Base-by-base conservation (phyloP, 176 grass and related monocot genomes). In the Paspalum notatum region DNA sequence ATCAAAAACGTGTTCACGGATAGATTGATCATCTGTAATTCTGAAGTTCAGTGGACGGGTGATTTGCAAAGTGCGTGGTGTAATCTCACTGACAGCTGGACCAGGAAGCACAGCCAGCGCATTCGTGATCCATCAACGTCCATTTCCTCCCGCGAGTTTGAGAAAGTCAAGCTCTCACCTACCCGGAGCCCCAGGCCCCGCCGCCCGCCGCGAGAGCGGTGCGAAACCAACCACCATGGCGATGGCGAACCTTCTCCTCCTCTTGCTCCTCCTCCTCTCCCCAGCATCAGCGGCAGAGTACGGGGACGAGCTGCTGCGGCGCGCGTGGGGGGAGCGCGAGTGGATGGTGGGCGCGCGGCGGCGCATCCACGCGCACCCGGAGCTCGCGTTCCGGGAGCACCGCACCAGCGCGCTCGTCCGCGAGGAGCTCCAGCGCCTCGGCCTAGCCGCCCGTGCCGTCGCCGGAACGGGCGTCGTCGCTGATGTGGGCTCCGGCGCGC, bases 301-400 rank as follows among this genome's bases (percentile, higher is more conserved):
- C 74, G 85, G 69, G 16, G 71, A 88, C 8, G 90, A 91, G 64
- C 81, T 95, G 60, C 92, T 98, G 42, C 85, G 49, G 55, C 79
- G 47, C 21, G 95, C 92, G 21, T 56, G 74, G 51, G 74, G 48
- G 38, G 90, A 93, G 26, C 87, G 72, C 68, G 90, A 87, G 38
- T 98, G 92, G 95, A 68, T 95, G 48, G 74, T 93, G 60, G 88
- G 86, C 75, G 57, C 84, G 17, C 90, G 95, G 64, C 92, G 90
- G 58, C 84, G 83, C 51, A 82, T 98, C 86, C 92, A 98, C 90
- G 84, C 91, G 78, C 74, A 93, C 62, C 95, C 95, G 12, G 95
- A 98, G 81, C 95, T 95, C 71, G 83, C 83, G 7, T 98, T 95
- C 88, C 71, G 86, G 64, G 95, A 98, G 75, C 86, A 91, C 61